These are phyloP conservation scores for Priceomyces medius DNA, from an alignment of 805 yeast species.

Conservation along the genomic window DNA sequence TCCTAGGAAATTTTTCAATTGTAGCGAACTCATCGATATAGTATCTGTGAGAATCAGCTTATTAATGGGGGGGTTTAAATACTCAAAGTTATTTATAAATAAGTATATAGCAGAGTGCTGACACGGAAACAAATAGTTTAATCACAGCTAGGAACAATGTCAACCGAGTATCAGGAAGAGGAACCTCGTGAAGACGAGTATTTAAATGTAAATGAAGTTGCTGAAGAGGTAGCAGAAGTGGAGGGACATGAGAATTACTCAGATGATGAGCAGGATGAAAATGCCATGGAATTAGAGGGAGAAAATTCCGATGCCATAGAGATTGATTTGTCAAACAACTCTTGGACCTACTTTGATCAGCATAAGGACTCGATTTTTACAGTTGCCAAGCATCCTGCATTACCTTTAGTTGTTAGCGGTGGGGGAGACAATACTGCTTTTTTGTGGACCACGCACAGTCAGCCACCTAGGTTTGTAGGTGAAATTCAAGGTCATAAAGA, in stretches of 20 bases:
- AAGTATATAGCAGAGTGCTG: too few species aligned
- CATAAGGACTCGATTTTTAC: slow-evolving; percentile 87
- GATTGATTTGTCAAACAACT: slow-evolving; percentile 86
- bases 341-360: slow-evolving; percentile 83
- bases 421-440: slow-evolving; percentile 92
- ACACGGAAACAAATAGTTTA: too few species aligned
- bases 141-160: background rate
- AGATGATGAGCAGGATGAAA: slow-evolving; percentile 38
- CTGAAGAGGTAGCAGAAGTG: slow-evolving; percentile 33
- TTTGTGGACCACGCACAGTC: slow-evolving; percentile 88
- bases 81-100: too few species aligned
- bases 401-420: slow-evolving; percentile 87
- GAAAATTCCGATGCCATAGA: slow-evolving; percentile 56
- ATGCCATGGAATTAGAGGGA: slow-evolving; percentile 27
- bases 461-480: slow-evolving; percentile 78
- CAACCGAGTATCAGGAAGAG: slow-evolving; percentile 8
- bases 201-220: slow-evolving; percentile 29
- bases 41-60: slow-evolving; percentile 3
- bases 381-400: slow-evolving; percentile 76
- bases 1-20: background rate
- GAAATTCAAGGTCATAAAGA: slow-evolving; percentile 82
- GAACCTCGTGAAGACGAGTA: slow-evolving; percentile 21
- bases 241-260: slow-evolving; percentile 20
- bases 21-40: background rate
- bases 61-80: slow-evolving; percentile 4